phyloP scores from a whole-genome alignment of 2,329 filamentous ascomycete genomes.

The Emmonsiellopsis sp. region DNA sequence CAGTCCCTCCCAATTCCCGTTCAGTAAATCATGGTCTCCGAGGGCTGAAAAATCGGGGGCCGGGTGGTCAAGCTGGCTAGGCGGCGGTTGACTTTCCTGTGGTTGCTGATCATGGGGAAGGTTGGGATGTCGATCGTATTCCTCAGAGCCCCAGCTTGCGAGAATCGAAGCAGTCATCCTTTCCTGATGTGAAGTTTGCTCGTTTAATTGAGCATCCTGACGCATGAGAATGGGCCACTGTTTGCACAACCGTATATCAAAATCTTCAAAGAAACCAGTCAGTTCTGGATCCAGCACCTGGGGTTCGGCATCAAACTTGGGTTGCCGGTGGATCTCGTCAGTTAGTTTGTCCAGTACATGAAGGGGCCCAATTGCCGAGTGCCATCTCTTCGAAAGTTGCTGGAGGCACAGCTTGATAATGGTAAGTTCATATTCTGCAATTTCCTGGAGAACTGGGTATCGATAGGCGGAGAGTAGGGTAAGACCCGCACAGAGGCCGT shows the following conservation, averaged over 20 bases:
- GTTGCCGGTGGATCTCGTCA: background rate
- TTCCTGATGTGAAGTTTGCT: no score
- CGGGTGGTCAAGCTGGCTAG: background rate
- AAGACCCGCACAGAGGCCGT: constrained; percentile 31
- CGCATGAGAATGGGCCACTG: background rate
- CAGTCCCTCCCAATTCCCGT: background rate
- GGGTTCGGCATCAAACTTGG: background rate
- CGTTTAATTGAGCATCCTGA: background rate
- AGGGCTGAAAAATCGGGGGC: no score
- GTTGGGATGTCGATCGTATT: background rate
- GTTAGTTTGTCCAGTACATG: background rate
- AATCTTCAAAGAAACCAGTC: background rate
- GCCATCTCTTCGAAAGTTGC: constrained; percentile 20
- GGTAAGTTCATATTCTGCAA: constrained; percentile 17
- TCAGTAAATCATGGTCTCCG: no score
- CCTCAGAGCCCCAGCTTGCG: background rate
- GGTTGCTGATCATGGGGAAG: background rate
- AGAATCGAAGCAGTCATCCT: no score
- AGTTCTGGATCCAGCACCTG: background rate
- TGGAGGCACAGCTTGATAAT: constrained; percentile 21
- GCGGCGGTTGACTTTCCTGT: background rate
- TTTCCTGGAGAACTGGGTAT: constrained; percentile 22
- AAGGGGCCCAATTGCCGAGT: constrained; percentile 14
- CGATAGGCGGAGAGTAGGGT: constrained; percentile 31
- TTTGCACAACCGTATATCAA: background rate